Conservation (phyloP, 1,284 basidiomycete species). For the Macrocystidia cucumis region DNA sequence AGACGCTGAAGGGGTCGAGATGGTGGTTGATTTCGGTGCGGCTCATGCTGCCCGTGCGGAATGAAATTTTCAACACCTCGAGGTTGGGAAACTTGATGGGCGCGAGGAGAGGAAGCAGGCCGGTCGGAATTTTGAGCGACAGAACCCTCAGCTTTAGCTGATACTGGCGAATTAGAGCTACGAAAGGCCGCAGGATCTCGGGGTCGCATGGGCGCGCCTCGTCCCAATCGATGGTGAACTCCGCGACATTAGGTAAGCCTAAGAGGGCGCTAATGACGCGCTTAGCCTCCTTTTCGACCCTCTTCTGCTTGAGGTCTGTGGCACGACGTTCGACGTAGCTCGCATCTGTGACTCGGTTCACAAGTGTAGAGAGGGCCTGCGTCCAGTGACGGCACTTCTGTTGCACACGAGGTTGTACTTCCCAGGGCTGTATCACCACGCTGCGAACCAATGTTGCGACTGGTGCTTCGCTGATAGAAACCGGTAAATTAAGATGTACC, state of each 20-base stretch:
- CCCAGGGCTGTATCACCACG: conserved; percentile 28
- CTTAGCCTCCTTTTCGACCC: conserved; percentile 24
- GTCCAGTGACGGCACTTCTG: conserved; percentile 18
- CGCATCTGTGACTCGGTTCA: conserved; percentile 20
- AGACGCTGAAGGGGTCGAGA: conserved; percentile 29
- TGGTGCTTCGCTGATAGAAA: conserved; percentile 3
- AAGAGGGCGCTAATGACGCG: conserved; percentile 21
- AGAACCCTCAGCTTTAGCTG: conserved; percentile 21
- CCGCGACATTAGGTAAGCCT: conserved; percentile 21
- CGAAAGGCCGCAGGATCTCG: conserved; percentile 26
- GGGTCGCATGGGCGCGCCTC: conserved; percentile 20
- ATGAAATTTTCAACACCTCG: conserved; percentile 22
- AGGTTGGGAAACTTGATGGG: conserved; percentile 23
- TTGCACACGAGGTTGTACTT: conserved; percentile 22
- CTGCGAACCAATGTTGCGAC: conserved; percentile 20
- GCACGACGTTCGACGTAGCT: conserved; percentile 19
- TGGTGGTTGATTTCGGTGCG: conserved; percentile 20
- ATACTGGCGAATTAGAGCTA: conserved; percentile 21
- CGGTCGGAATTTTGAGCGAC: conserved; percentile 27
- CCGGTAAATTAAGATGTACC: neutral
- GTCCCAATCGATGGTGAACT: conserved; percentile 29
- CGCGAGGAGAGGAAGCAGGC: conserved; percentile 23
- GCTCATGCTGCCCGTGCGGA: conserved; percentile 22
- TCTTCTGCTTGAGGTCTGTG: conserved; percentile 20
- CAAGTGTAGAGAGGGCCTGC: conserved; percentile 17